phyloP scores from a whole-genome alignment of 352 stramenopile genomes.

The Globisporangium camurandrum region DNA sequence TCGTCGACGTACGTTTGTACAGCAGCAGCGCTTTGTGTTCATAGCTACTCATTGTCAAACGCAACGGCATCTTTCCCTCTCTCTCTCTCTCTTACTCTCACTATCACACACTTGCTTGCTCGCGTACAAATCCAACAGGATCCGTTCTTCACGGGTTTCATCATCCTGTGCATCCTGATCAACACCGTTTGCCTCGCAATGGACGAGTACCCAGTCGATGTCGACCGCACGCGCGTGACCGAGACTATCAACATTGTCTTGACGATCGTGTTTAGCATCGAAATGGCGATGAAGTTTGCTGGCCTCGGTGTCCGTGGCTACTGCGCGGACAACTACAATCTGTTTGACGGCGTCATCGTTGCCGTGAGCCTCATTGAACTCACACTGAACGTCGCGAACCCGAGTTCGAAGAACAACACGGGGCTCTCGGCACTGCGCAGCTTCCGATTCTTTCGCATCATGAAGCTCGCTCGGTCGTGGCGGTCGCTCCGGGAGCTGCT shows the following conservation, averaged over 20 bases:
- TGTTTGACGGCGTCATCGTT: constrained; percentile 54
- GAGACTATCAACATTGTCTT: constrained; percentile 30
- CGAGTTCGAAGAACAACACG: constrained; percentile 21
- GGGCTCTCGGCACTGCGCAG: constrained; percentile 71
- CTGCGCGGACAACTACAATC: constrained; percentile 37
- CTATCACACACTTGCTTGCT: no score
- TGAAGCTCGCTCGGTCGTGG: constrained; percentile 91
- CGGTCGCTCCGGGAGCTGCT: constrained; percentile 78
- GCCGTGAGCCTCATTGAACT: constrained; percentile 41
- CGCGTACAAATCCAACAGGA: no score
- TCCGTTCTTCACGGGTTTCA: constrained; percentile 22
- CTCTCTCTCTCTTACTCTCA: no score
- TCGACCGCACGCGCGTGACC: constrained; percentile 9
- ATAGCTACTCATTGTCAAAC: neutral
- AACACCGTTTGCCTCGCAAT: constrained; percentile 55
- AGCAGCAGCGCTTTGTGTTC: neutral
- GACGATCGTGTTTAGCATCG: constrained; percentile 35
- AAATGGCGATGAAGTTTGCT: constrained; percentile 56
- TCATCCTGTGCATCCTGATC: constrained; percentile 47
- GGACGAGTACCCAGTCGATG: constrained; percentile 36
- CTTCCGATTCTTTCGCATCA: constrained; percentile 77
- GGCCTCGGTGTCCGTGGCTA: constrained; percentile 41
- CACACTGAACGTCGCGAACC: constrained; percentile 19
- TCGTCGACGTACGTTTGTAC: constrained; percentile 15
- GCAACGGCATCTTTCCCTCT: no score